Evolutionary conservation across 441 rosid species (phyloP).

Genomic region (Rhodomyrtus psidioides): DNA sequence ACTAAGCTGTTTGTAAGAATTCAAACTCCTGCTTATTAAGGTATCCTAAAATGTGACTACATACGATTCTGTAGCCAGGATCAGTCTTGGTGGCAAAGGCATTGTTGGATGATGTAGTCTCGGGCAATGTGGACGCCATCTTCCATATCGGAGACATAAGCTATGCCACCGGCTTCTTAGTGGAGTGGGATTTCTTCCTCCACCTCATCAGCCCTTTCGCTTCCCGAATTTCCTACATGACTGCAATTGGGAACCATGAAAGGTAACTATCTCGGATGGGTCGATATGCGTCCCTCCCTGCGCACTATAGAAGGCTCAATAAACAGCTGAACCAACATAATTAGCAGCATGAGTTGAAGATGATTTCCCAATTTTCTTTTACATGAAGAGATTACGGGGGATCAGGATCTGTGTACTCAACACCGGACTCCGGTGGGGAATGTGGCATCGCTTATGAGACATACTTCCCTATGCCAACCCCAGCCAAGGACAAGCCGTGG

Average conservation of each 20-base stretch:
- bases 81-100: conserved; percentile 47
- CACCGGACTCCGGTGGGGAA: conserved; percentile 70
- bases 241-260: conserved; percentile 59
- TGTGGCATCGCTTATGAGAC: conserved; percentile 66
- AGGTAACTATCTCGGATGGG: conserved; percentile 12
- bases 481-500: conserved; percentile 59
- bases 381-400: conserved; percentile 34
- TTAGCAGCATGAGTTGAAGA: neutral
- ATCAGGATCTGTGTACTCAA: conserved; percentile 30
- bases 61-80: conserved; percentile 37
- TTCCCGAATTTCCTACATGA: conserved; percentile 54
- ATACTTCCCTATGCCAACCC: conserved; percentile 51
- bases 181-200: conserved; percentile 73
- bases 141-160: conserved; percentile 82
- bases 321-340: neutral
- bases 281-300: neutral
- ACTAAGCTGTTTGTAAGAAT: neutral
- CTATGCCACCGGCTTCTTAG: conserved; percentile 70
- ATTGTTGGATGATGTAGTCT: conserved; percentile 31
- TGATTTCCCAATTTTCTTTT: neutral
- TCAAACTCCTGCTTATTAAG: neutral
- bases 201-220: conserved; percentile 44
- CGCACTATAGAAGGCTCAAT: neutral
- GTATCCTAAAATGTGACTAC: neutral
- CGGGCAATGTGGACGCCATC: conserved; percentile 44